phyloP scores from a whole-genome alignment of 495 filamentous ascomycete genomes.

The Saxophila tyrrhenica region DNA sequence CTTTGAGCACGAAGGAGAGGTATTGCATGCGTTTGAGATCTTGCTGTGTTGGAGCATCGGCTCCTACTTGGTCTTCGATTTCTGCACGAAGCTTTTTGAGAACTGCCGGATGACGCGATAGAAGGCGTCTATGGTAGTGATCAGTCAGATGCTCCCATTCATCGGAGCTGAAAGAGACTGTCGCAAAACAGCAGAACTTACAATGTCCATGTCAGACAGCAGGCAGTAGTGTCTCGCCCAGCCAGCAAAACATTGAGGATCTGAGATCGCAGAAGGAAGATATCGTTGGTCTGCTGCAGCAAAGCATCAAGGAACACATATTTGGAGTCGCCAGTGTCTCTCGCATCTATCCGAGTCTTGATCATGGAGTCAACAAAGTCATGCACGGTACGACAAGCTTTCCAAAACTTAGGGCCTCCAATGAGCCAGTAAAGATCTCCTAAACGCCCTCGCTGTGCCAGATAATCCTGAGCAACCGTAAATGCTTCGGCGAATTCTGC shows the following conservation, averaged over 20 bases:
- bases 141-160: too few relatives aligned
- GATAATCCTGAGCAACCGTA: slow-evolving; percentile 1
- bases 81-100: slow-evolving; percentile 14
- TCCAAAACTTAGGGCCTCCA: slow-evolving; percentile 11
- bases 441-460: slow-evolving; percentile 14
- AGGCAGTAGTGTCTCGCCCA: slow-evolving; percentile 28
- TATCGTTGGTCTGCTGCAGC: slow-evolving; percentile 5
- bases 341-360: neutral
- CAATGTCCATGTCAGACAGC: slow-evolving; percentile 21
- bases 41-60: neutral
- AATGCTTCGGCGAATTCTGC: slow-evolving; percentile 3
- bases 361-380: slow-evolving; percentile 12
- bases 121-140: neutral
- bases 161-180: too few relatives aligned
- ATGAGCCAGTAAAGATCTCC: slow-evolving; percentile 21
- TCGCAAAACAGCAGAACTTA: neutral
- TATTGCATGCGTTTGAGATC: slow-evolving; percentile 16
- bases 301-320: slow-evolving; percentile 1
- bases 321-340: slow-evolving; percentile 1
- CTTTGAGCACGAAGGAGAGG: slow-evolving; percentile 19
- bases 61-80: neutral
- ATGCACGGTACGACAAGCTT: neutral
- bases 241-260: slow-evolving; percentile 23
- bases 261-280: slow-evolving; percentile 11
- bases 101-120: slow-evolving; percentile 9